Evolutionary conservation across 192 early-diverging fungal species (phyloP).

Genomic region (Linnemannia zychae): DNA sequence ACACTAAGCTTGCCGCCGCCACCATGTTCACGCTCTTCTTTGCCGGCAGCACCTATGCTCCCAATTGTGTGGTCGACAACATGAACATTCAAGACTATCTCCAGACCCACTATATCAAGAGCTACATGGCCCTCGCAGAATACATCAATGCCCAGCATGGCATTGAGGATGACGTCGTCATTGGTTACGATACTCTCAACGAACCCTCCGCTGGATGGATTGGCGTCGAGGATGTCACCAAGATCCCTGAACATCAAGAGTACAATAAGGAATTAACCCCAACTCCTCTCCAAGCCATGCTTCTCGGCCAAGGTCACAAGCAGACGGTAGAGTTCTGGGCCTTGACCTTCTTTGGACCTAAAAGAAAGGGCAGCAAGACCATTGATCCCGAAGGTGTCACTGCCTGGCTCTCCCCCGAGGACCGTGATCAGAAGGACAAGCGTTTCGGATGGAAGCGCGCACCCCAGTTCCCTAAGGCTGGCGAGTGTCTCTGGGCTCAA

Average conservation of each 20-base stretch:
- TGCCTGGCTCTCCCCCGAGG: conserved; percentile 58
- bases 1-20: conserved; percentile 64
- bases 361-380: conserved; percentile 36
- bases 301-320: conserved; percentile 60
- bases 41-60: conserved; percentile 62
- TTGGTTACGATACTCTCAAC: conserved; percentile 71
- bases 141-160: conserved; percentile 56
- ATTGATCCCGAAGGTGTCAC: conserved; percentile 60
- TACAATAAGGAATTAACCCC: conserved; percentile 66
- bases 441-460: conserved; percentile 62
- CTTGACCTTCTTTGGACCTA: conserved; percentile 65
- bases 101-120: conserved; percentile 65
- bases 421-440: conserved; percentile 52
- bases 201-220: conserved; percentile 69
- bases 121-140: conserved; percentile 58
- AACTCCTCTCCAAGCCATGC: conserved; percentile 66
- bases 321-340: conserved; percentile 65
- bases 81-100: conserved; percentile 72
- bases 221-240: conserved; percentile 57
- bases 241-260: conserved; percentile 59
- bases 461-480: conserved; percentile 41
- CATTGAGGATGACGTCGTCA: conserved; percentile 60
- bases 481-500: conserved; percentile 67
- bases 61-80: conserved; percentile 61
- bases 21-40: conserved; percentile 73